Percentiles rank a stretch among this genome's conserved stretches.
These are phyloP conservation scores for Sporothrix variecibatus DNA, from an alignment of 2,329 filamentous ascomycete genomes.

Conservation along the genomic window DNA sequence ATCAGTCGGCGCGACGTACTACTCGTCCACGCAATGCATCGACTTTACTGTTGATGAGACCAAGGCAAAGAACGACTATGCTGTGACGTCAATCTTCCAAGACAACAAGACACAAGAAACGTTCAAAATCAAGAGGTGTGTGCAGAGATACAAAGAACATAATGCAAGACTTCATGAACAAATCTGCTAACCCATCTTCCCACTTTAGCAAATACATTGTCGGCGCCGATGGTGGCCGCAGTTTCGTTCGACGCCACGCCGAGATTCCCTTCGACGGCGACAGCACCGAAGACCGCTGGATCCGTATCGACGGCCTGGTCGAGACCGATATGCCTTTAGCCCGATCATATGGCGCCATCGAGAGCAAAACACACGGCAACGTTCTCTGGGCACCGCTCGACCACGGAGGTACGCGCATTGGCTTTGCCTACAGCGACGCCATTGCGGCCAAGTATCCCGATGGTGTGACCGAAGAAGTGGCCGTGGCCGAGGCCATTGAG, in stretches of 20 bases:
- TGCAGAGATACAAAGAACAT: background rate
- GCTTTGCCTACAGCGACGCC: slow-evolving; percentile 52
- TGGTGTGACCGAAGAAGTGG: slow-evolving; percentile 50
- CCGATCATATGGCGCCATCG: slow-evolving; percentile 48
- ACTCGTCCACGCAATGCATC: slow-evolving; percentile 41
- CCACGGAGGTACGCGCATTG: slow-evolving; percentile 55
- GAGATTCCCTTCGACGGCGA: slow-evolving; percentile 53
- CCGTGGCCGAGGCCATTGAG: slow-evolving; percentile 52
- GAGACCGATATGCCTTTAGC: slow-evolving; percentile 52
- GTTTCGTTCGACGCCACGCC: slow-evolving; percentile 49
- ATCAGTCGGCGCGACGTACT: slow-evolving; percentile 41
- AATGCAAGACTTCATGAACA: too few species aligned
- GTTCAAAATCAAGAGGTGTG: slow-evolving; percentile 60
- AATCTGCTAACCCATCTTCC: background rate
- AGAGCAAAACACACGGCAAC: slow-evolving; percentile 55
- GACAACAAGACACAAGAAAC: slow-evolving; percentile 78
- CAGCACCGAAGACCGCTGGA: slow-evolving; percentile 54
- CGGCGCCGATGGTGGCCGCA: slow-evolving; percentile 54
- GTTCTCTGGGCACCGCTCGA: slow-evolving; percentile 58
- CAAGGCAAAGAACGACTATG: slow-evolving; percentile 88
- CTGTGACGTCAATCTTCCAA: slow-evolving; percentile 81
- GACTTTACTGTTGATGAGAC: slow-evolving; percentile 48
- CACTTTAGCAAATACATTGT: slow-evolving; percentile 47
- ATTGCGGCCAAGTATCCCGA: slow-evolving; percentile 41
- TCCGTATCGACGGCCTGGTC: slow-evolving; percentile 53